phyloP scores from a whole-genome alignment of 1,284 basidiomycete genomes.

The Tilletia walkeri region DNA sequence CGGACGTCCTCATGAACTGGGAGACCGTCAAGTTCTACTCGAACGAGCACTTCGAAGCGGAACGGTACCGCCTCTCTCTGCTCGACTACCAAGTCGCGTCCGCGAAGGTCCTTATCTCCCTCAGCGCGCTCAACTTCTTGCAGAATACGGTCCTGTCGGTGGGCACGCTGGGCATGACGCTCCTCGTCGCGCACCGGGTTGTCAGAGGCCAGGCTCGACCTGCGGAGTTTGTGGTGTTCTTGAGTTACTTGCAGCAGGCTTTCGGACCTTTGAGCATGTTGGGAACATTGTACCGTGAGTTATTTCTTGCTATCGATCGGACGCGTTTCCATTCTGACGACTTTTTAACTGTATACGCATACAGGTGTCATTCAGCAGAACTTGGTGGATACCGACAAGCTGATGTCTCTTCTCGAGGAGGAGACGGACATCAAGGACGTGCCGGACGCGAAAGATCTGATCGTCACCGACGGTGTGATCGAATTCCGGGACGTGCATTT shows the following conservation, averaged over 20 bases:
- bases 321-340: constrained; percentile 31
- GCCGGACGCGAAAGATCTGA: constrained; percentile 70
- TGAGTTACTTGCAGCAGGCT: constrained; percentile 75
- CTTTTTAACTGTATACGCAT: not conserved
- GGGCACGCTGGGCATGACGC: constrained; percentile 42
- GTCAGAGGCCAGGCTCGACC: constrained; percentile 38
- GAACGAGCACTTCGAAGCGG: constrained; percentile 75
- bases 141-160: constrained; percentile 49
- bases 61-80: constrained; percentile 71
- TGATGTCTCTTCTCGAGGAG: constrained; percentile 54
- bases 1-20: constrained; percentile 52
- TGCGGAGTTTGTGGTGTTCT: constrained; percentile 72
- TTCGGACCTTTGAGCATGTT: constrained; percentile 50
- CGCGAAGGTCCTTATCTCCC: constrained; percentile 63
- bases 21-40: constrained; percentile 70
- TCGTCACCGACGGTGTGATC: constrained; percentile 72
- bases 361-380: constrained; percentile 54
- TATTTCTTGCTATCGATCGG: not conserved
- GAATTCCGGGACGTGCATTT: constrained; percentile 65
- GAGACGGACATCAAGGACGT: constrained; percentile 74
- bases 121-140: constrained; percentile 50
- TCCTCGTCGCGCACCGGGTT: constrained; percentile 39
- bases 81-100: constrained; percentile 73
- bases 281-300: constrained; percentile 46
- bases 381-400: constrained; percentile 64